Percentiles rank a stretch among this genome's conserved stretches.
phyloP scores from a whole-genome alignment of 1,139 yeast species.

The Casaregolazyma suthepensis region DNA sequence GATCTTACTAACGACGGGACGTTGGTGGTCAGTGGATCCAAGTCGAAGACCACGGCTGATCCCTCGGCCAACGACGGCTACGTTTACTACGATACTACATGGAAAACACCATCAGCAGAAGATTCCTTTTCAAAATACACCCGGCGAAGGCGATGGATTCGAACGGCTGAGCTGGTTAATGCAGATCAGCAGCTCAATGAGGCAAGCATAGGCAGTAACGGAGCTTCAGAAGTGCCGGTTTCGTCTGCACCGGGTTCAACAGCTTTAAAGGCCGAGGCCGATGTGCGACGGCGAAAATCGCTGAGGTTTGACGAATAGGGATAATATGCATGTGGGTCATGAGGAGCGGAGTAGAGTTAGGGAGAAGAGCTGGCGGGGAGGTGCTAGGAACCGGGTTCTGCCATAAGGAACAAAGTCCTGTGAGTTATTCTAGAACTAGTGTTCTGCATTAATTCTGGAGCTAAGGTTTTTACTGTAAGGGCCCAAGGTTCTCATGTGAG shows the following conservation, averaged over 20 bases:
- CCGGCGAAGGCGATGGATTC: constrained; percentile 89
- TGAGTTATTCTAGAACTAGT: too few species aligned
- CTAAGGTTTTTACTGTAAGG: too few species aligned
- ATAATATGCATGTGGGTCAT: too few species aligned
- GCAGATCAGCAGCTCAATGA: constrained; percentile 14
- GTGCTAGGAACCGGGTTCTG: too few species aligned
- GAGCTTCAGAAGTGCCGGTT: constrained; percentile 2
- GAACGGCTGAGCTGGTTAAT: constrained; percentile 78
- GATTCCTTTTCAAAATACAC: constrained; percentile 89
- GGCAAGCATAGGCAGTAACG: neutral
- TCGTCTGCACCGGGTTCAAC: constrained; percentile 10
- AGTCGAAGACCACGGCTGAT: constrained; percentile 65
- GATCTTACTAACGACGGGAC: constrained; percentile 89
- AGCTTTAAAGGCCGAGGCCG: constrained; percentile 2
- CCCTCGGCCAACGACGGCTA: constrained; percentile 81
- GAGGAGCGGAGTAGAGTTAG: too few species aligned
- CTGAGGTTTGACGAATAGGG: constrained; percentile 26
- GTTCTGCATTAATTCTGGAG: too few species aligned
- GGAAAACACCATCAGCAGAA: constrained; percentile 88
- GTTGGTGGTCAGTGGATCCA: constrained; percentile 58
- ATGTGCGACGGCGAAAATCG: constrained; percentile 22
- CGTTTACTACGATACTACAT: constrained; percentile 83
- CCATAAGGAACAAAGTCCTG: too few species aligned
- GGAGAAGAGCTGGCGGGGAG: too few species aligned
- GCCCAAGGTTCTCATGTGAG: too few species aligned